Percentiles rank a stretch among this genome's conserved stretches.
Evolutionary conservation across 768 basidiomycete genomes (phyloP).

Genomic region (Wakefieldia striispora): DNA sequence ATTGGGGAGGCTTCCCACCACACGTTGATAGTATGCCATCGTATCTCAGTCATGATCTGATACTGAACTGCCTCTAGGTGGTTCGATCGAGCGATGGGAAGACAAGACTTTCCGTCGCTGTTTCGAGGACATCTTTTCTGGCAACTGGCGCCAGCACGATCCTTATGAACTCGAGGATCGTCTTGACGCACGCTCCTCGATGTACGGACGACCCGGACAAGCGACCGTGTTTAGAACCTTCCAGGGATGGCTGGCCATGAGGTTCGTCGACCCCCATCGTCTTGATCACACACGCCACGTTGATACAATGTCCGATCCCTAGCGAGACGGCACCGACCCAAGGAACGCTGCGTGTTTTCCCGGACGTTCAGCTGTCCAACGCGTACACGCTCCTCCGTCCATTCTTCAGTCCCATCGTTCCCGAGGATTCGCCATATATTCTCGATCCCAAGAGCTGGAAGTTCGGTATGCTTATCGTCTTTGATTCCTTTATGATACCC

Average conservation of each 20-base stretch:
- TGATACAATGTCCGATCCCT: neutral
- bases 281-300: neutral
- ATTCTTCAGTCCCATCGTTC: slow-evolving; percentile 60
- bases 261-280: slow-evolving; percentile 35
- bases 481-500: slow-evolving; percentile 22
- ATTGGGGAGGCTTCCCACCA: slow-evolving; percentile 54
- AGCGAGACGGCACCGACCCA: slow-evolving; percentile 67
- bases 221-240: slow-evolving; percentile 59
- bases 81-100: slow-evolving; percentile 75
- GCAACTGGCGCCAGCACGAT: slow-evolving; percentile 64
- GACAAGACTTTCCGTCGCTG: slow-evolving; percentile 56
- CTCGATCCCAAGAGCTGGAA: slow-evolving; percentile 53
- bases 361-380: slow-evolving; percentile 62
- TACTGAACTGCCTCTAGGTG: slow-evolving; percentile 41
- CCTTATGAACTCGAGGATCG: slow-evolving; percentile 62
- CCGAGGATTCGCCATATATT: slow-evolving; percentile 40
- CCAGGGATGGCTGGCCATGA: slow-evolving; percentile 78
- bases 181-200: slow-evolving; percentile 56
- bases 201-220: slow-evolving; percentile 59
- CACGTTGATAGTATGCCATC: slow-evolving; percentile 51
- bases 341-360: slow-evolving; percentile 69
- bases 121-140: slow-evolving; percentile 59
- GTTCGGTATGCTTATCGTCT: slow-evolving; percentile 35
- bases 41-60: neutral
- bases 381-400: slow-evolving; percentile 74